These are phyloP conservation scores for Pholiota adiposa DNA, from an alignment of 1,284 basidiomycete species.

Conservation along the genomic window DNA sequence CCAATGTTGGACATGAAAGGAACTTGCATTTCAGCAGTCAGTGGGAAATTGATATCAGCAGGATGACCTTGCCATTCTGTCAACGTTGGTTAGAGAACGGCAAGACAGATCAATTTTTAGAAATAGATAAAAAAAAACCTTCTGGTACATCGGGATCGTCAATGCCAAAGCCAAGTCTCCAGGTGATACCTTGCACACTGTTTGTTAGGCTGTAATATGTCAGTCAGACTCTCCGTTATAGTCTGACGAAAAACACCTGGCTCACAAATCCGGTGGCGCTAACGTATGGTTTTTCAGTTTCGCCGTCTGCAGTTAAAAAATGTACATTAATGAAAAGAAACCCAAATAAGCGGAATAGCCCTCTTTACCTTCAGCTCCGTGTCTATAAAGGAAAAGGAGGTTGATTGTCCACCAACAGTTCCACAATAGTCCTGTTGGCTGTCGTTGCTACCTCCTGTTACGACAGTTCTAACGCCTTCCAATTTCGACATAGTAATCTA, in stretches of 20 bases:
- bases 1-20: slow-evolving; percentile 15
- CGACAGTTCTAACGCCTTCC: slow-evolving; percentile 59
- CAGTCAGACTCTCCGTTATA: not conserved
- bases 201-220: slow-evolving; percentile 45
- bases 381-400: slow-evolving; percentile 57
- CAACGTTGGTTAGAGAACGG: slow-evolving; percentile 4
- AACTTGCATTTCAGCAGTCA: slow-evolving; percentile 53
- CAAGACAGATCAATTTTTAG: not conserved
- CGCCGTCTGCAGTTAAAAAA: slow-evolving; percentile 39
- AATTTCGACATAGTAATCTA: slow-evolving; percentile 65
- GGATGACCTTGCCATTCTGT: slow-evolving; percentile 64
- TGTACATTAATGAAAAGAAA: not conserved
- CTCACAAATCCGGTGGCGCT: slow-evolving; percentile 66
- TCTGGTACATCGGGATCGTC: slow-evolving; percentile 54
- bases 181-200: slow-evolving; percentile 62
- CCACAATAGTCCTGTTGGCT: slow-evolving; percentile 63
- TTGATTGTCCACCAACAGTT: slow-evolving; percentile 63
- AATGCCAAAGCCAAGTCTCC: slow-evolving; percentile 64
- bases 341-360: slow-evolving; percentile 6
- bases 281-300: slow-evolving; percentile 57
- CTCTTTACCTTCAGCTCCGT: slow-evolving; percentile 64
- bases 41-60: slow-evolving; percentile 53
- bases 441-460: slow-evolving; percentile 55
- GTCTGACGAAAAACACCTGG: not conserved
- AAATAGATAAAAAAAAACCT: slow-evolving; percentile 40